A percentile compares a stretch with the other conserved stretches of the same genome.
phyloP scores from a whole-genome alignment of 176 grass and related monocot species.

The Rhipidocladum racemiflorum region DNA sequence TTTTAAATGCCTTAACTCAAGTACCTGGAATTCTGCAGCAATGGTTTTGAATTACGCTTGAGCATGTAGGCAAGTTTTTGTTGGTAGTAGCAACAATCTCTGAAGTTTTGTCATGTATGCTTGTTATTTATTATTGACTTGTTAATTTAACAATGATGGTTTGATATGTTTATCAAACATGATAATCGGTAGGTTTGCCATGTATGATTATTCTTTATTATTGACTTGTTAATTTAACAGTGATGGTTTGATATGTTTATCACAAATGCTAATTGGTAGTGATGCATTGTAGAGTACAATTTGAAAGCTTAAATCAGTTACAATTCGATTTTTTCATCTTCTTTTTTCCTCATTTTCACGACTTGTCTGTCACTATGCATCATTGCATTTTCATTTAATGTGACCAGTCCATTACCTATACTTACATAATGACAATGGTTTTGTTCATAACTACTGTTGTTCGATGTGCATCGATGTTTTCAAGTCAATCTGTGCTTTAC shows the following conservation, averaged over 20 bases:
- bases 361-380: too few species aligned
- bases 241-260: background rate
- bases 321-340: background rate
- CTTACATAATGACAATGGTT: background rate
- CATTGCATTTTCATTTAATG: too few species aligned
- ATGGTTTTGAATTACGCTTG: background rate
- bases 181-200: too few species aligned
- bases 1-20: background rate
- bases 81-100: background rate
- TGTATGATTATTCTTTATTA: too few species aligned
- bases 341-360: slow-evolving; percentile 11
- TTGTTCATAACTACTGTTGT: background rate
- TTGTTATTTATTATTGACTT: too few species aligned
- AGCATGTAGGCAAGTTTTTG: background rate
- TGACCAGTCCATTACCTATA: background rate
- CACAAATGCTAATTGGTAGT: background rate
- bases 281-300: background rate
- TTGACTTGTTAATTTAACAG: too few species aligned
- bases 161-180: too few species aligned
- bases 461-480: slow-evolving; percentile 26
- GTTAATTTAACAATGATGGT: too few species aligned
- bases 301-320: slow-evolving; percentile 15
- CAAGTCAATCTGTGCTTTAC: slow-evolving; percentile 79
- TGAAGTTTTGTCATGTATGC: background rate
- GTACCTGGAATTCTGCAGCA: background rate